A percentile compares a stretch with the other conserved stretches of the same genome.
Conservation (phyloP, 176 grass and related monocot species). For the Musa acuminata region DNA sequence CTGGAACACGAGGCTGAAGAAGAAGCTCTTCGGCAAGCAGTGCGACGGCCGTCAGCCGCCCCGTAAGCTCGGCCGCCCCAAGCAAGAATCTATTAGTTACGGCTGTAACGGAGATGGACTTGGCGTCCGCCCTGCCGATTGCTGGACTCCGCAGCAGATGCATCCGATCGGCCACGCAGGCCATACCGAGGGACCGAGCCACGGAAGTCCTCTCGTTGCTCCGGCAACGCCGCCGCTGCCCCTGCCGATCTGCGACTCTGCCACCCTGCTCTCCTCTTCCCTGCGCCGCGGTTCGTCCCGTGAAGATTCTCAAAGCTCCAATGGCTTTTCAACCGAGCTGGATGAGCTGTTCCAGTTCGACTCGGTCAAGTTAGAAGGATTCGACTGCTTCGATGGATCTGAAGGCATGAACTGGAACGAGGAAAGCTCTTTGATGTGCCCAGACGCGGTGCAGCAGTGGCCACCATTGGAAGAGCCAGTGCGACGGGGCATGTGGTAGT, state of each 20-base stretch:
- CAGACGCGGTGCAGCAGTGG: no score
- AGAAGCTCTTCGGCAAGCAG: slow-evolving; percentile 86
- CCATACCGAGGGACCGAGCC: no score
- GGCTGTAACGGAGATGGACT: slow-evolving; percentile 1
- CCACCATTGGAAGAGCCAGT: slow-evolving; percentile 33
- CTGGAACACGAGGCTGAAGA: slow-evolving; percentile 97
- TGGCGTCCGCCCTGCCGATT: background rate
- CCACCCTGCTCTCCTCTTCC: no score
- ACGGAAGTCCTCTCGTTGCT: no score
- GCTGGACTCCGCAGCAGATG: no score
- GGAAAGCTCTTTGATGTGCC: no score
- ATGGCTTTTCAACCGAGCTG: slow-evolving; percentile 32
- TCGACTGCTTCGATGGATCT: slow-evolving; percentile 41
- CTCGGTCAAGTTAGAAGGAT: slow-evolving; percentile 57
- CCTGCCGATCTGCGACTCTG: no score
- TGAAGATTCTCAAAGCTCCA: no score
- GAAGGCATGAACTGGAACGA: slow-evolving; percentile 13
- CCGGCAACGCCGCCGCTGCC: no score
- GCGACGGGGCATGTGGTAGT: slow-evolving; percentile 52
- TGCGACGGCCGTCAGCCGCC: slow-evolving; percentile 17
- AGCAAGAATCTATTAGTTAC: slow-evolving; percentile 23
- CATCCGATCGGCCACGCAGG: no score
- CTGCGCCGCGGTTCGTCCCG: no score
- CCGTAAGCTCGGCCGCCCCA: background rate
- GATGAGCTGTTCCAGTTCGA: slow-evolving; percentile 71